phyloP scores from a whole-genome alignment of 2,329 filamentous ascomycete genomes.

The Aspergillus cejpii region DNA sequence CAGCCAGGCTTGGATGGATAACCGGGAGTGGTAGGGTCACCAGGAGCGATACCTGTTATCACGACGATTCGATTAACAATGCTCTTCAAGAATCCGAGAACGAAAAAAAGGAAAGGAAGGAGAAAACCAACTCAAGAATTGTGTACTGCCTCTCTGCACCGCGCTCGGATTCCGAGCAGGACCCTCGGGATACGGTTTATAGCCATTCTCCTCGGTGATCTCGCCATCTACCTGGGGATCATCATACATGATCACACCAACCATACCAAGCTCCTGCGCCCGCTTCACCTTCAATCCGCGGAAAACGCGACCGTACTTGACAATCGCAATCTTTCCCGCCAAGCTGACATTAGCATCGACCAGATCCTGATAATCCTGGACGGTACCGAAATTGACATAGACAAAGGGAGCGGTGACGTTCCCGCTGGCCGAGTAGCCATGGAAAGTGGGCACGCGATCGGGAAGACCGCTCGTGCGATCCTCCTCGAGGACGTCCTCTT shows the following conservation, averaged over 20 bases:
- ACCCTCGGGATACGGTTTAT: constrained; percentile 72
- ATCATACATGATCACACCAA: constrained; percentile 75
- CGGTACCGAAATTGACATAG: constrained; percentile 88
- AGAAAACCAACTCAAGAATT: constrained; percentile 66
- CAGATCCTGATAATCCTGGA: constrained; percentile 76
- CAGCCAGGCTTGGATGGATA: constrained; percentile 89
- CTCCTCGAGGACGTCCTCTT: constrained; percentile 76
- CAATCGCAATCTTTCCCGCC: constrained; percentile 77
- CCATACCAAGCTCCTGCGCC: constrained; percentile 82
- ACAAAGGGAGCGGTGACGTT: constrained; percentile 85
- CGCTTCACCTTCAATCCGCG: constrained; percentile 87
- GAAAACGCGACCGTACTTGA: constrained; percentile 80
- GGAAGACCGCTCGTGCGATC: constrained; percentile 69
- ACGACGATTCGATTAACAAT: constrained; percentile 1
- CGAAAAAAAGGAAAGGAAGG: not conserved
- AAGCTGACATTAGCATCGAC: constrained; percentile 66
- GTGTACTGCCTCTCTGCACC: constrained; percentile 80
- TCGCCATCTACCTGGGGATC: constrained; percentile 86
- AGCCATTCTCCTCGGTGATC: constrained; percentile 73
- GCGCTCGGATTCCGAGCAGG: constrained; percentile 81
- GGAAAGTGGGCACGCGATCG: constrained; percentile 78
- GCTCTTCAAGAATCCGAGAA: not conserved
- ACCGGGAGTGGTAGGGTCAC: constrained; percentile 84
- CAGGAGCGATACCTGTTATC: constrained; percentile 49
- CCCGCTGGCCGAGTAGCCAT: constrained; percentile 86